These are phyloP conservation scores for Ogataea neopini DNA, from an alignment of 805 yeast species.

Conservation along the genomic window DNA sequence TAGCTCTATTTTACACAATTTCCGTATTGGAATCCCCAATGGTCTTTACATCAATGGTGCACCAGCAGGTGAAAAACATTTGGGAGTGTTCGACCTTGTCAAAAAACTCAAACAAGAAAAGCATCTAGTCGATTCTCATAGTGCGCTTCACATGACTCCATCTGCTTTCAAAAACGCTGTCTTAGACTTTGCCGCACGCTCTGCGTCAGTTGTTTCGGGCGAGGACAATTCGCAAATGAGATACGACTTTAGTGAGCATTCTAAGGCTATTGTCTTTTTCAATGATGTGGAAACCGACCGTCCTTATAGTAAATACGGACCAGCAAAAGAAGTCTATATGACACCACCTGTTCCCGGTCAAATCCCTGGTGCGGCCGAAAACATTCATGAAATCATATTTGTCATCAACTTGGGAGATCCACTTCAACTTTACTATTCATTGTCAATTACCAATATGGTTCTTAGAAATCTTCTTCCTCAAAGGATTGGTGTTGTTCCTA, in stretches of 20 bases:
- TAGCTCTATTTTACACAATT: conserved; percentile 5
- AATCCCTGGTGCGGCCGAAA: conserved; percentile 69
- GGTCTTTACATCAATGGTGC: conserved; percentile 76
- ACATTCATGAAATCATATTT: conserved; percentile 73
- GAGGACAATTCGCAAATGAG: conserved; percentile 19
- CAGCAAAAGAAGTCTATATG: conserved; percentile 49
- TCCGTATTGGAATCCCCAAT: conserved; percentile 23
- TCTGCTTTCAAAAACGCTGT: conserved; percentile 39
- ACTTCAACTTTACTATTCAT: conserved; percentile 50
- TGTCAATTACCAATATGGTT: conserved; percentile 50
- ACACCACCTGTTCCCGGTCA: conserved; percentile 50
- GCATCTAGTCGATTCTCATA: conserved; percentile 18
- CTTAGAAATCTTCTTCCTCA: conserved; percentile 67
- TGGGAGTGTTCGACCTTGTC: conserved; percentile 45
- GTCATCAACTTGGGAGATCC: conserved; percentile 59
- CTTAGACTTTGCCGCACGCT: conserved; percentile 38
- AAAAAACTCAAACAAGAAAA: conserved; percentile 41
- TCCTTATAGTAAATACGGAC: conserved; percentile 48
- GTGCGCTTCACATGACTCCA: conserved; percentile 37
- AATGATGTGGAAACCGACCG: conserved; percentile 73
- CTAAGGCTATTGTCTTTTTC: conserved; percentile 57
- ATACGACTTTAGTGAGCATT: conserved; percentile 23
- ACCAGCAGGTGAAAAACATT: conserved; percentile 46
- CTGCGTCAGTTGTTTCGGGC: conserved; percentile 11
- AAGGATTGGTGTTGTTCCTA: conserved; percentile 81